Base-by-base conservation (phyloP, 1,139 yeast genomes). In the Saccharomycopsis hybrid region DNA sequence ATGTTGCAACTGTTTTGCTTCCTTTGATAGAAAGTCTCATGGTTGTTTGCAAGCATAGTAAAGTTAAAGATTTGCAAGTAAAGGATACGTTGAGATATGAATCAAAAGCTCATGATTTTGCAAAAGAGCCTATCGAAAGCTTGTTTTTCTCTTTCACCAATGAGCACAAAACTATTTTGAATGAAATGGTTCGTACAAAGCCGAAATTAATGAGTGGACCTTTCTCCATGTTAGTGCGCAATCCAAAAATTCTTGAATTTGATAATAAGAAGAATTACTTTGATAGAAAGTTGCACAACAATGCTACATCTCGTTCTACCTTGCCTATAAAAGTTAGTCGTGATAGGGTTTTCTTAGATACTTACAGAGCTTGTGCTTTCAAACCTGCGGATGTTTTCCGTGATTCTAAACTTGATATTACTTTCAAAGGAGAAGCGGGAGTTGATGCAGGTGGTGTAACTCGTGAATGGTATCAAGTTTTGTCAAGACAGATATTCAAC, bases 381-480 rank as follows among this genome's bases (percentile, higher is more conserved):
- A 89, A 88, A 60, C 70, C 86, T 0, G 78, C 80, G 37, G 86
- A 82, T 11, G 95, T 86, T 54, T 80, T 90, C 62, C 79, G 82
- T 59, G 75, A 78, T 49, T 77, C 92, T 3, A 82, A 84, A 56
- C 70, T 92, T 58, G 92, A 85, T 50, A 81, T 94, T 43, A 77
- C 76, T 33, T 94, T 94, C 69, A 84, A 82, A 58, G 96, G 96
- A 3, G 99, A 94, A 64, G 85, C 86, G 53, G 99, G 98, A 58
- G 87, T 92, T 47, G 99, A 94, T 72, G 98, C 97, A 2, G 99
- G 99, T 59, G 99, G 99, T 48, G 84, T 94, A 27, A 88, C 97
- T 0, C 74, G 98, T 61, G 99, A 94, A 65, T 94, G 98, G 98
- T 90, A 84, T 62, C 97, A 89, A 63, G 96, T 90, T 7, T 69